These are phyloP conservation scores for Flaveria robusta DNA, from an alignment of 129 eudicot species.

Conservation along the genomic window DNA sequence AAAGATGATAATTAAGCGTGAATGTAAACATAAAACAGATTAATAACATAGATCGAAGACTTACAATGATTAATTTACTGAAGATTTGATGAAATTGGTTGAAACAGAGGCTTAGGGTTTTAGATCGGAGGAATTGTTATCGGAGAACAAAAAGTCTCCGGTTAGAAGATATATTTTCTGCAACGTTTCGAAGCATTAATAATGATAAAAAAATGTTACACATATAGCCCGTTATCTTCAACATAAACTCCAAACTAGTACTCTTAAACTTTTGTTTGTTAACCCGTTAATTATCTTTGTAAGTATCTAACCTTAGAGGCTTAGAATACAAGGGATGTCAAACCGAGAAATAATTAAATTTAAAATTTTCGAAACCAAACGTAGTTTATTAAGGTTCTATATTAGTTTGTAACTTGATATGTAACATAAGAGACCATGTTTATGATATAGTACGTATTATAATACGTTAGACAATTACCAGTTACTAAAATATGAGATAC, in stretches of 20 bases:
- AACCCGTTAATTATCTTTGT: too few species aligned
- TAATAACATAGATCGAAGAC: slow-evolving; percentile 16
- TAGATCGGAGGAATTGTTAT: slow-evolving; percentile 11
- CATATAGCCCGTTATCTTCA: slow-evolving; percentile 2
- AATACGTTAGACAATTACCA: background rate
- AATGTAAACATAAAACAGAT: slow-evolving; percentile 7
- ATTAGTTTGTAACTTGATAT: background rate
- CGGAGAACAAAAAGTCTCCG: slow-evolving; percentile 24
- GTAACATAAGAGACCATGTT: too few species aligned
- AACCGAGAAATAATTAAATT: background rate
- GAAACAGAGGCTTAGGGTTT: slow-evolving; percentile 29
- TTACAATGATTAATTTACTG: slow-evolving; percentile 18
- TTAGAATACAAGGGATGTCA: background rate
- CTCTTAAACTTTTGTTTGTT: background rate
- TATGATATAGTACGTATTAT: too few species aligned
- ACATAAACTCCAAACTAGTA: background rate
- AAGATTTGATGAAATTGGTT: background rate
- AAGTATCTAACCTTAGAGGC: too few species aligned
- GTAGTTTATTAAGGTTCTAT: background rate
- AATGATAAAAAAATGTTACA: background rate
- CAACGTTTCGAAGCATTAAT: background rate
- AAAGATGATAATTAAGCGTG: slow-evolving; percentile 12
- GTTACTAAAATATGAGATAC: background rate
- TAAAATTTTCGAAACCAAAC: background rate
- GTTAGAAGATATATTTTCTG: background rate